phyloP scores from a whole-genome alignment of 352 stramenopile genomes.

The Phytophthora brassicae region DNA sequence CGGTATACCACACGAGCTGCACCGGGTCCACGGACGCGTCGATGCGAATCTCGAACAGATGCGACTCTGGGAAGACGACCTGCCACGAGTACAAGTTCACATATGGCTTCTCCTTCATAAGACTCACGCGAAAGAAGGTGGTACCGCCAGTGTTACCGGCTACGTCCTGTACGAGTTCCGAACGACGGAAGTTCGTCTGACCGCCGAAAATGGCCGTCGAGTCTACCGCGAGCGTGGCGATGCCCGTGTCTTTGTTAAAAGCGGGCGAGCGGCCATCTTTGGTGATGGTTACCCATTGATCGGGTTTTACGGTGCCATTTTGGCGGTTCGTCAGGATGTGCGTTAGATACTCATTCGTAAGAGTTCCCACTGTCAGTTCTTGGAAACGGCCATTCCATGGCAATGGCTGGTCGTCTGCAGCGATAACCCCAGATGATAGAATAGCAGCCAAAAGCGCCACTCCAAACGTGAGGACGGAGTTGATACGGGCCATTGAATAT shows the following conservation, averaged over 20 bases:
- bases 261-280: conserved; percentile 44
- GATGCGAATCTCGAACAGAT: conserved; percentile 63
- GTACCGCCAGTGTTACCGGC: conserved; percentile 36
- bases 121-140: conserved; percentile 63
- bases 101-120: conserved; percentile 51
- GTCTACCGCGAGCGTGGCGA: conserved; percentile 62
- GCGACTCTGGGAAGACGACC: conserved; percentile 60
- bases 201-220: conserved; percentile 53
- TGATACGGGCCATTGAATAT: conserved; percentile 24
- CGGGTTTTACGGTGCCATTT: conserved; percentile 37
- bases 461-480: conserved; percentile 22
- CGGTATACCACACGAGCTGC: conserved; percentile 60
- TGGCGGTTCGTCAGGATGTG: conserved; percentile 72
- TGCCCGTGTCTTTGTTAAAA: conserved; percentile 64
- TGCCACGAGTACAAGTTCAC: conserved; percentile 55
- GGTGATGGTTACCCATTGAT: conserved; percentile 53
- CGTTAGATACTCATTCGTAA: conserved; percentile 57
- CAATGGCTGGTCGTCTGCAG: conserved; percentile 41
- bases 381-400: conserved; percentile 62
- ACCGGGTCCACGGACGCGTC: conserved; percentile 50
- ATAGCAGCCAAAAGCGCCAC: conserved; percentile 23
- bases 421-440: conserved; percentile 11
- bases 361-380: conserved; percentile 52
- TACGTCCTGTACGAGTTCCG: conserved; percentile 67
- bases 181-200: conserved; percentile 67